phyloP scores from a whole-genome alignment of 345 rosid genomes.

The Salix dunnii region DNA sequence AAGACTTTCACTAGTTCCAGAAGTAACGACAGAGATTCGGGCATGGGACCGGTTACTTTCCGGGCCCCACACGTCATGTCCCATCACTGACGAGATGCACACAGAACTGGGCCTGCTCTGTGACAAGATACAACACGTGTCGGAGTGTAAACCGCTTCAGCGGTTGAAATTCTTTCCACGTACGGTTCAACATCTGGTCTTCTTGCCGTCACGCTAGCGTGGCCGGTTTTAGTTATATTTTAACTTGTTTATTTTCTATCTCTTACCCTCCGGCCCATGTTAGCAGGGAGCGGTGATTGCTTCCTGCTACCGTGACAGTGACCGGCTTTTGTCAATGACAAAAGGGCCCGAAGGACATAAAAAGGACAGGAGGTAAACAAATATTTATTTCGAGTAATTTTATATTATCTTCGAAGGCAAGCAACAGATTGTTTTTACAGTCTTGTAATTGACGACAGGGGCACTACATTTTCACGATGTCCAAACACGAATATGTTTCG shows the following conservation, averaged over 20 bases:
- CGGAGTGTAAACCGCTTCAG: not conserved
- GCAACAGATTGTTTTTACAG: not conserved
- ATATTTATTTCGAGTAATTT: not conserved
- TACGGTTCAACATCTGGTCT: conserved; percentile 8
- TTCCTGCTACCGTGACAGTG: not conserved
- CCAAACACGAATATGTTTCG: not conserved
- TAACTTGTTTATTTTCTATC: not conserved
- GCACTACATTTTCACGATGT: not conserved
- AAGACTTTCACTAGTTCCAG: conserved; percentile 4
- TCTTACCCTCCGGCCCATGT: not conserved
- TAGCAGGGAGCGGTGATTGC: not conserved
- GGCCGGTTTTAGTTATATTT: conserved; percentile 8
- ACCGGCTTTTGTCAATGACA: conserved; percentile 12
- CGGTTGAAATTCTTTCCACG: not conserved
- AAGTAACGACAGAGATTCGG: conserved; percentile 47
- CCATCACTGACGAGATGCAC: conserved; percentile 24
- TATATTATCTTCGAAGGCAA: not conserved
- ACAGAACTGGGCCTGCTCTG: conserved; percentile 6
- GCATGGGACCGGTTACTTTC: conserved; percentile 5
- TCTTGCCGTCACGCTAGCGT: conserved; percentile 25
- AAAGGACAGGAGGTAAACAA: not conserved
- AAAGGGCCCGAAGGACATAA: conserved; percentile 13
- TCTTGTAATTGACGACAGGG: not conserved
- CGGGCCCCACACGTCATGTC: conserved; percentile 27
- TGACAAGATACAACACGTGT: not conserved